Percentiles rank a stretch among this genome's conserved stretches.
phyloP scores from a whole-genome alignment of 2,329 filamentous ascomycete species.

The Purpureocillium takamizusanense region DNA sequence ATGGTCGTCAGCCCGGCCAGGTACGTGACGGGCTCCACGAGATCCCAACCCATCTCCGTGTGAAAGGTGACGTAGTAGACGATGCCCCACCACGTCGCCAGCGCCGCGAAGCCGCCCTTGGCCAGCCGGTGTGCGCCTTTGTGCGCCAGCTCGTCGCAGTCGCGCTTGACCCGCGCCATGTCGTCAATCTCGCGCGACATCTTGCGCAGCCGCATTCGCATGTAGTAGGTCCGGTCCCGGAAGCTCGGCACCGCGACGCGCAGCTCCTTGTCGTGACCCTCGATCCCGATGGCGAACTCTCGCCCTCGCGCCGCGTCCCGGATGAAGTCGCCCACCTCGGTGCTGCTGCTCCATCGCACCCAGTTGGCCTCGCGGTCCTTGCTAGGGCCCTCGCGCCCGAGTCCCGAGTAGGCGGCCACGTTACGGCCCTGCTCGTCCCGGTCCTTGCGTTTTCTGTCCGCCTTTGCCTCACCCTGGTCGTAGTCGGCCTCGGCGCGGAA shows the following conservation, averaged over 20 bases:
- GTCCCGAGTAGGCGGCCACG: constrained; percentile 63
- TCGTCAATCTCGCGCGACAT: constrained; percentile 59
- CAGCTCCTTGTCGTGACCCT: constrained; percentile 57
- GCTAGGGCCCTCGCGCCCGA: constrained; percentile 50
- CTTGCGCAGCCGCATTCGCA: constrained; percentile 67
- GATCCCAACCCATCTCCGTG: constrained; percentile 79
- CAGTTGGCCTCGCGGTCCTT: constrained; percentile 41
- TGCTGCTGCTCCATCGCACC: constrained; percentile 81
- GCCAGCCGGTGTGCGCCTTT: constrained; percentile 70
- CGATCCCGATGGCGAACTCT: constrained; percentile 78
- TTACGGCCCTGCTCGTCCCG: constrained; percentile 21
- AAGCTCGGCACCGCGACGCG: constrained; percentile 78
- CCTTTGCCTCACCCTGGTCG: constrained; percentile 29
- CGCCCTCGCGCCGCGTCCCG: constrained; percentile 76
- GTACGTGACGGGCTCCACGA: constrained; percentile 86
- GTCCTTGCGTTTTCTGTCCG: constrained; percentile 16
- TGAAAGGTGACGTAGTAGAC: constrained; percentile 67
- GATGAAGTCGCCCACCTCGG: constrained; percentile 91
- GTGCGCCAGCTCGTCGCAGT: constrained; percentile 73
- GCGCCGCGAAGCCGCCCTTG: constrained; percentile 64
- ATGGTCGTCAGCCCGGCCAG: constrained; percentile 77
- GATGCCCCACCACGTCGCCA: constrained; percentile 71
- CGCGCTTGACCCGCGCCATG: constrained; percentile 65
- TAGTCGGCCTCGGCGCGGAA: constrained; percentile 73
- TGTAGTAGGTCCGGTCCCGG: constrained; percentile 81